Base-by-base conservation (phyloP, 169 alveolate genomes). In the Eimeria acervulina region DNA sequence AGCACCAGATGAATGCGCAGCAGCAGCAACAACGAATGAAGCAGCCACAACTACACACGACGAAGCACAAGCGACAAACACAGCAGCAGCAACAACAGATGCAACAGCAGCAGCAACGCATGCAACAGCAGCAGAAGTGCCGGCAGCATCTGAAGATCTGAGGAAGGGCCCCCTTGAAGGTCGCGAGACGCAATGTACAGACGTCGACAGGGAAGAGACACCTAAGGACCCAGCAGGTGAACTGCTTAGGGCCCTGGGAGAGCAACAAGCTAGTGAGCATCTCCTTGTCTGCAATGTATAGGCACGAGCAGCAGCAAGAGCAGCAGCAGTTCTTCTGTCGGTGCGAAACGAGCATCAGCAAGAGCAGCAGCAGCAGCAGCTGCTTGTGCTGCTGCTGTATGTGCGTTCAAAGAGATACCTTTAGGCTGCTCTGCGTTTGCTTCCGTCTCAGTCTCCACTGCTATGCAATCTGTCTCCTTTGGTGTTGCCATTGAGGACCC, bases 321-420 rank as follows among this genome's bases (percentile, higher is more conserved):
- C 66, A 55, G 26, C 66, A 55, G 66, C 66, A 66, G 21, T n/a
- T n/a, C n/a, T n/a, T n/a, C n/a, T n/a, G n/a, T n/a, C n/a, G n/a
- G n/a, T n/a, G n/a, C n/a, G n/a, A n/a, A n/a, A n/a, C 55, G 55
- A 7, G 19, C 55, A 47, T 12, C 74, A 61, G 13, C 74, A 26
- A 36, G 13, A 70, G 31, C 83, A 72, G 83, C 83, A 72, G 83
- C 83, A 33, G 51, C 47, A 72, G 52, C 51, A 10, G 83, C n/a
- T 72, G 83, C 52, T 72, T 7, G 2, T 72, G 83, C 83, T 72
- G 83, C 47, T 36, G 83, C n/a, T 33, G 31, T 4, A 61, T 26
- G 5, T 5, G 74, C 74, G 1, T 26, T 61, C 8, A 26, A 31
- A 1, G 47, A 72, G 83, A 5, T 52, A 31, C 10, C 21, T 31